Conservation (phyloP, 345 rosid species). For the Acer negundo region DNA sequence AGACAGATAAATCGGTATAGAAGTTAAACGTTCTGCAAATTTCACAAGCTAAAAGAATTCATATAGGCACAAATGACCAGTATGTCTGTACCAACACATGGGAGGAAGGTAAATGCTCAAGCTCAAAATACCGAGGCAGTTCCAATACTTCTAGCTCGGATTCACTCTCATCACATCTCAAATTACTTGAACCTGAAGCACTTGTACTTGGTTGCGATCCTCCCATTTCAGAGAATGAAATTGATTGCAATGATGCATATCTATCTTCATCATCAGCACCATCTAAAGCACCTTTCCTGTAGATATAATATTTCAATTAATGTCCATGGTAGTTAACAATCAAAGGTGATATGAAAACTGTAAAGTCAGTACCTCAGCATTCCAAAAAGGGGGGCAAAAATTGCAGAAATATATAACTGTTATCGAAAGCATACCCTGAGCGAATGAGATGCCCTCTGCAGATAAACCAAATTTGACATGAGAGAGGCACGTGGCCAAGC, state of each 20-base stretch:
- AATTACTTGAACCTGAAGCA: constrained; percentile 8
- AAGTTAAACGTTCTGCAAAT: not conserved
- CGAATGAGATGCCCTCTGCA: constrained; percentile 50
- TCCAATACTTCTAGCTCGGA: constrained; percentile 12
- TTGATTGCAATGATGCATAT: constrained; percentile 6
- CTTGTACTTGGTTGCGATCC: constrained; percentile 1
- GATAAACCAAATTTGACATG: constrained; percentile 58
- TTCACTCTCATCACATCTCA: constrained; percentile 13
- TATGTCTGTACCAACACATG: not conserved
- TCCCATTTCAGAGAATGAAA: constrained; percentile 7
- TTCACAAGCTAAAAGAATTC: not conserved
- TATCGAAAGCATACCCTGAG: constrained; percentile 36
- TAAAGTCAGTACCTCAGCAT: not conserved
- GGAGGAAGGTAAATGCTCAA: not conserved
- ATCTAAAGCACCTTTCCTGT: constrained; percentile 29
- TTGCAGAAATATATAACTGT: not conserved
- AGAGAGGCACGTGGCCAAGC: constrained; percentile 42
- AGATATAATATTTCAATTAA: not conserved
- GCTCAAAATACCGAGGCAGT: constrained; percentile 10
- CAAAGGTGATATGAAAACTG: not conserved
- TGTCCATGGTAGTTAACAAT: not conserved
- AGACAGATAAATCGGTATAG: not conserved
- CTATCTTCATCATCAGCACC: constrained; percentile 8
- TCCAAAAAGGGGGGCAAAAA: not conserved
- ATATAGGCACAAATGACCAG: not conserved